phyloP scores from a whole-genome alignment of 2,329 filamentous ascomycete species.

The Alternaria arborescens region DNA sequence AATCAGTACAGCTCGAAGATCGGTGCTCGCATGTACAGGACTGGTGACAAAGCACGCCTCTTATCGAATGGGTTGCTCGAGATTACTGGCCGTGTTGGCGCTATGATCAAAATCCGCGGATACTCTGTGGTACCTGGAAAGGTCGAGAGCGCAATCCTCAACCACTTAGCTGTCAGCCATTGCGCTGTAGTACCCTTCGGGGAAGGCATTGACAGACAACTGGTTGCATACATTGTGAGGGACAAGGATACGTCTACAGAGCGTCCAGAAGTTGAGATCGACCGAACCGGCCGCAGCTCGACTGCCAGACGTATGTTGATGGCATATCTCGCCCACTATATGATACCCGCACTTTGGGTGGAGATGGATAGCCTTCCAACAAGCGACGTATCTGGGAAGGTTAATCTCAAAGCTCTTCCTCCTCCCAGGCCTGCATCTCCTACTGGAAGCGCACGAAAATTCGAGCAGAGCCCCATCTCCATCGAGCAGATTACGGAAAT shows the following conservation, averaged over 20 bases:
- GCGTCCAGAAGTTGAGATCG: conserved; percentile 70
- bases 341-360: conserved; percentile 83
- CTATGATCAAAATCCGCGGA: conserved; percentile 82
- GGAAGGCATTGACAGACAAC: conserved; percentile 76
- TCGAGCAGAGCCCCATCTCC: conserved; percentile 69
- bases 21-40: conserved; percentile 76
- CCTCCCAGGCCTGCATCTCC: conserved; percentile 63
- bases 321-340: conserved; percentile 77
- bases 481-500: conserved; percentile 73
- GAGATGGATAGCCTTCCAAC: conserved; percentile 75
- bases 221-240: conserved; percentile 78
- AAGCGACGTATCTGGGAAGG: conserved; percentile 80
- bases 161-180: conserved; percentile 73
- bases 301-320: conserved; percentile 71
- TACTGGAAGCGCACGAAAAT: conserved; percentile 55
- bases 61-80: conserved; percentile 74
- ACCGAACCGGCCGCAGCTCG: conserved; percentile 76
- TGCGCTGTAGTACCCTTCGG: conserved; percentile 78
- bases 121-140: conserved; percentile 81
- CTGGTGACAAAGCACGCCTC: conserved; percentile 74
- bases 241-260: conserved; percentile 68
- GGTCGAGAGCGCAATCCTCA: conserved; percentile 76
- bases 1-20: conserved; percentile 69
- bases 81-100: conserved; percentile 77
- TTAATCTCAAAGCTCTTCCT: conserved; percentile 75